Percentiles rank a stretch among this genome's conserved stretches.
phyloP scores from a whole-genome alignment of 73 alveolate species.

The Tetrahymena borealis region DNA sequence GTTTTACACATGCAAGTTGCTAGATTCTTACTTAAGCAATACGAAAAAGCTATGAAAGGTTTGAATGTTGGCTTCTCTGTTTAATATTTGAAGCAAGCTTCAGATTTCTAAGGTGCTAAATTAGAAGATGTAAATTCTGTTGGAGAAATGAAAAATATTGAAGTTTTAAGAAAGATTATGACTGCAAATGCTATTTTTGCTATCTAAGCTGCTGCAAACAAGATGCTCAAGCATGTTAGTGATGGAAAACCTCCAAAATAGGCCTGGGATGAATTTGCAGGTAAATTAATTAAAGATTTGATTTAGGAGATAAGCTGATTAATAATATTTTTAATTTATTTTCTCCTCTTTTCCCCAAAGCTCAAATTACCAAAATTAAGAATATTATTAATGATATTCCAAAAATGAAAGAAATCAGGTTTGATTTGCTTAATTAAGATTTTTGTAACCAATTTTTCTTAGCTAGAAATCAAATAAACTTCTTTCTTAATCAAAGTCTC shows the following conservation, averaged over 20 bases:
- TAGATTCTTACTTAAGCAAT: slow-evolving; percentile 42
- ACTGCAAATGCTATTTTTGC: slow-evolving; percentile 17
- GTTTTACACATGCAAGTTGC: slow-evolving; percentile 69
- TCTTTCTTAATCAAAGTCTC: too few relatives aligned
- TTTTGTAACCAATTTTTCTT: too few relatives aligned
- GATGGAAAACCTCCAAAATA: slow-evolving; percentile 21
- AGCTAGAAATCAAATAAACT: too few relatives aligned
- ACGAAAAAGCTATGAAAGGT: slow-evolving; percentile 23
- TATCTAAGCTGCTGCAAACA: background rate
- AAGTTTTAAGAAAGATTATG: slow-evolving; percentile 28
- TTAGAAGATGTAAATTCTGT: slow-evolving; percentile 5
- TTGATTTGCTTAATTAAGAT: too few relatives aligned
- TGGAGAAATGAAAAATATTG: background rate
- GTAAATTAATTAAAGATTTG: background rate
- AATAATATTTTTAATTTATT: background rate
- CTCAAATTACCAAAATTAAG: too few relatives aligned
- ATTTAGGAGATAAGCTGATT: background rate
- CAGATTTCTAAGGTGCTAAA: background rate
- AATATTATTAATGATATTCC: too few relatives aligned
- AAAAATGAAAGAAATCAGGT: too few relatives aligned
- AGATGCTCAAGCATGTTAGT: slow-evolving; percentile 27
- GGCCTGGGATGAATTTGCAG: slow-evolving; percentile 32
- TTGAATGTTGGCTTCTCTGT: slow-evolving; percentile 15
- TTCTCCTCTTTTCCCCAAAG: background rate
- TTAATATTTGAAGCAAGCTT: slow-evolving; percentile 6